Conservation (phyloP, 441 rosid species). For the Macaranga tanarius region DNA sequence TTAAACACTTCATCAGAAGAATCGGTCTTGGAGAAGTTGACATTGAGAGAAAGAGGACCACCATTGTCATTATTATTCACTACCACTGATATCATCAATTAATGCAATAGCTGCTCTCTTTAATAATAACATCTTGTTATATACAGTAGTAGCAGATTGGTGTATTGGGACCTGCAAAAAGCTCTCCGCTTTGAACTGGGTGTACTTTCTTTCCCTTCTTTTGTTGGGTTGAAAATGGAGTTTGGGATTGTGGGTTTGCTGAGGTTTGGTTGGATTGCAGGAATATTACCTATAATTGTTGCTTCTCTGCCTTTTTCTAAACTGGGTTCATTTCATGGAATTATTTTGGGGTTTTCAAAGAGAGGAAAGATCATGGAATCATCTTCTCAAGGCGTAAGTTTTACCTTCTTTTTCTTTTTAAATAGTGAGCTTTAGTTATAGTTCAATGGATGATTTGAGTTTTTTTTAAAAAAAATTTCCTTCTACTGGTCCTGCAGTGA, state of each 20-base stretch:
- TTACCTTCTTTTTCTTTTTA: too few relatives aligned
- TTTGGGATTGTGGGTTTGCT: conserved; percentile 38
- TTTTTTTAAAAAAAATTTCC: not conserved
- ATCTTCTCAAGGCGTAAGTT: conserved; percentile 27
- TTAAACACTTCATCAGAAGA: too few relatives aligned
- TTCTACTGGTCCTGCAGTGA: not conserved
- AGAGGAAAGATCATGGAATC: conserved; percentile 55
- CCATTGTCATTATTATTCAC: too few relatives aligned
- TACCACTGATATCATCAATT: too few relatives aligned
- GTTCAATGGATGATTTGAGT: not conserved
- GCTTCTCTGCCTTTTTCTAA: conserved; percentile 44
- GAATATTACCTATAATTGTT: conserved; percentile 39
- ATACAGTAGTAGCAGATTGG: not conserved
- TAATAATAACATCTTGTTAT: too few relatives aligned
- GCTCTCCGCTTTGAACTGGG: conserved; percentile 18
- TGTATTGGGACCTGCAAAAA: not conserved
- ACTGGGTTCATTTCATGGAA: conserved; percentile 30
- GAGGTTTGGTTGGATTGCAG: conserved; percentile 52
- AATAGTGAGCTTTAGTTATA: not conserved
- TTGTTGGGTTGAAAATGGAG: conserved; percentile 36
- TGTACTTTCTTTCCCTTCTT: not conserved
- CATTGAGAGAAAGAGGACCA: too few relatives aligned
- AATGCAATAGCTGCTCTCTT: not conserved
- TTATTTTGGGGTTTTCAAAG: conserved; percentile 39
- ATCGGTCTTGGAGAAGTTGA: too few relatives aligned